Conservation (phyloP, 1,284 basidiomycete genomes). For the Fomitopsis palustris region DNA sequence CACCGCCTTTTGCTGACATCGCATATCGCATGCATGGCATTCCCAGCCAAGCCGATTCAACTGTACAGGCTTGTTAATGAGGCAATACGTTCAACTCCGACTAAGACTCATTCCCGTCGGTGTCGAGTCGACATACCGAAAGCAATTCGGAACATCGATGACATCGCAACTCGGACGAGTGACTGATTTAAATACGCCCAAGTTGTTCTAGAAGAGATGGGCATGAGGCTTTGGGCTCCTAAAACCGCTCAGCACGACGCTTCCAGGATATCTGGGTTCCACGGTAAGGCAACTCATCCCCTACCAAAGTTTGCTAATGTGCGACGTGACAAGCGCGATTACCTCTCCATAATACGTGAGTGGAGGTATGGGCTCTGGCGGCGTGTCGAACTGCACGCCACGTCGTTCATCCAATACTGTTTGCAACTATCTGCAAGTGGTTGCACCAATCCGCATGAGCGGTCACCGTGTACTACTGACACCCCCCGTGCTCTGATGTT, state of each 20-base stretch:
- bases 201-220: neutral
- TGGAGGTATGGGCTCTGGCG: neutral
- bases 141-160: neutral
- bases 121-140: neutral
- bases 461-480: neutral
- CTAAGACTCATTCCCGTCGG: neutral
- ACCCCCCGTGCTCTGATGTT: neutral
- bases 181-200: neutral
- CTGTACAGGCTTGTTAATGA: neutral
- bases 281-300: neutral
- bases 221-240: neutral
- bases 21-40: neutral
- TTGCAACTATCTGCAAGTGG: neutral
- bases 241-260: neutral
- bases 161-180: neutral
- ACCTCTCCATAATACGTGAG: neutral
- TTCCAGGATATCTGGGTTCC: neutral
- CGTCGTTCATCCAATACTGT: neutral
- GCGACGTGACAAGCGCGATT: neutral
- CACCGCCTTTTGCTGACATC: constrained; percentile 1
- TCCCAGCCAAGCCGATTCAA: neutral
- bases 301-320: neutral
- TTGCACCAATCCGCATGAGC: neutral
- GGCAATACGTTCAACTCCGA: neutral
- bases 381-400: neutral